Conservation (phyloP, 257 asterid species). For the Salvia rosmarinus region DNA sequence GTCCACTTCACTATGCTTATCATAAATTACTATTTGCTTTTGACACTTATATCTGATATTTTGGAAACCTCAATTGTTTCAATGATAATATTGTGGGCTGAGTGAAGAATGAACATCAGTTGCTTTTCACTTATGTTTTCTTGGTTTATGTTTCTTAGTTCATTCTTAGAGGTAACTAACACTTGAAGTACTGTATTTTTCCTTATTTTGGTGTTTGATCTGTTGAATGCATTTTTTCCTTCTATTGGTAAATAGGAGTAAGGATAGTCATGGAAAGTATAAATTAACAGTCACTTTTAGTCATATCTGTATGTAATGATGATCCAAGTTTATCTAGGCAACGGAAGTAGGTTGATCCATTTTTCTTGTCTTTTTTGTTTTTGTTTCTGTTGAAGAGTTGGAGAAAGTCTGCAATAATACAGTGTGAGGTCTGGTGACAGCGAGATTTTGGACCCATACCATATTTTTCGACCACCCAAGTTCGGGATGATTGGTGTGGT, state of each 20-base stretch:
- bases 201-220: background rate
- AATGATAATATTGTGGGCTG: conserved; percentile 5
- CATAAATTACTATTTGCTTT: background rate
- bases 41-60: background rate
- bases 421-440: background rate
- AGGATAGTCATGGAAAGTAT: too few relatives aligned
- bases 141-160: background rate
- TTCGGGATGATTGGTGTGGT: too few relatives aligned
- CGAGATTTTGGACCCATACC: background rate
- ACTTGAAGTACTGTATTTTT: background rate
- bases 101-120: background rate
- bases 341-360: background rate
- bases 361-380: background rate
- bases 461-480: too few relatives aligned
- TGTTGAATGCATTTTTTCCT: background rate
- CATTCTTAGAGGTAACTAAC: background rate
- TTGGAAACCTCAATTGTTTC: background rate
- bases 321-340: too few relatives aligned
- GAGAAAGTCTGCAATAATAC: background rate
- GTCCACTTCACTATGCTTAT: too few relatives aligned
- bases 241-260: background rate
- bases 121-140: background rate
- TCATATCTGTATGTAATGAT: too few relatives aligned
- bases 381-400: background rate
- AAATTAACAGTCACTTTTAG: too few relatives aligned